phyloP scores from a whole-genome alignment of 75 land plant genomes.

The Sequoiadendron giganteum region DNA sequence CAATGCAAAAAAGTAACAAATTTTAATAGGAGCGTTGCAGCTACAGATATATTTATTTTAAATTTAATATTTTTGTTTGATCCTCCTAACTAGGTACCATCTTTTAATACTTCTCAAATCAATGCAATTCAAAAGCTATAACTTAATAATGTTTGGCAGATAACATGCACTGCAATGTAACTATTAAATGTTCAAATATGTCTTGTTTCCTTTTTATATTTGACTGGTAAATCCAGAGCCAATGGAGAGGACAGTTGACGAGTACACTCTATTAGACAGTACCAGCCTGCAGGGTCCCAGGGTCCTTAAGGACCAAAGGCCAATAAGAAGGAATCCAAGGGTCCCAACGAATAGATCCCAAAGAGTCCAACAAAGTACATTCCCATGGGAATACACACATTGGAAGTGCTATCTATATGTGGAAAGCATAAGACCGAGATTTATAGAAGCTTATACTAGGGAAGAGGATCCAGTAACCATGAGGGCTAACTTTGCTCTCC shows the following conservation, averaged over 20 bases:
- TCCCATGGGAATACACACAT: background rate
- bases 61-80: background rate
- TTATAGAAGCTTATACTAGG: background rate
- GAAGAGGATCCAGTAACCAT: too few species aligned
- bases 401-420: background rate
- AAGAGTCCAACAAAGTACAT: background rate
- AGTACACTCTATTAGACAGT: background rate
- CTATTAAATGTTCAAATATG: background rate
- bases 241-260: background rate
- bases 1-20: conserved; percentile 6
- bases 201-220: background rate
- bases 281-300: background rate
- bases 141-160: background rate
- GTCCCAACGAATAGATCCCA: background rate
- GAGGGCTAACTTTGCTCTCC: too few species aligned
- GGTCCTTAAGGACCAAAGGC: background rate
- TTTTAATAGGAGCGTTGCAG: background rate
- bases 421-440: background rate
- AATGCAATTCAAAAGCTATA: background rate
- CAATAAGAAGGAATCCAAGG: background rate
- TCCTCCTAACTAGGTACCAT: background rate
- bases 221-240: background rate
- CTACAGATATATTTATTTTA: background rate
- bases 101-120: background rate
- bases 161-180: background rate